Percentiles rank a stretch among this genome's conserved stretches.
Conservation (phyloP, 1,139 yeast genomes). For the Nakaseomyces nivariensis region DNA sequence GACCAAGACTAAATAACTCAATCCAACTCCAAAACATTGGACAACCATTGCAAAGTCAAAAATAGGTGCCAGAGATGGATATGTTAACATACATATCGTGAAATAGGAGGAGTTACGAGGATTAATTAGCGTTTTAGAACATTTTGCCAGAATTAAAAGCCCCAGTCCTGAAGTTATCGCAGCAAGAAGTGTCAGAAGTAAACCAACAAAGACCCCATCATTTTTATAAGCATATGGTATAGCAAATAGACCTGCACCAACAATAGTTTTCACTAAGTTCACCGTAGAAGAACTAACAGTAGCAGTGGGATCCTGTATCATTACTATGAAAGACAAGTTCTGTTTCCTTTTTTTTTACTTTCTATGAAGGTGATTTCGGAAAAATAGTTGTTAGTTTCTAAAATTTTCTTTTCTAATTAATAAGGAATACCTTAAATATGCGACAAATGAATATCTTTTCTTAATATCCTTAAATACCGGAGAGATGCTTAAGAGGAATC, state of each 20-base stretch:
- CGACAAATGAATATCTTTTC: no score
- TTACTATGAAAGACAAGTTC: background rate
- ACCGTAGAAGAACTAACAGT: slow-evolving; percentile 40
- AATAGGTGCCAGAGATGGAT: slow-evolving; percentile 70
- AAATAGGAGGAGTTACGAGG: slow-evolving; percentile 78
- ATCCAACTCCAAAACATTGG: slow-evolving; percentile 90
- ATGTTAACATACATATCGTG: slow-evolving; percentile 70
- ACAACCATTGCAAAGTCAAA: slow-evolving; percentile 84
- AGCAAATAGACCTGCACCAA: slow-evolving; percentile 90
- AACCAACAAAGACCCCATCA: slow-evolving; percentile 73
- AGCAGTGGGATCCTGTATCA: slow-evolving; percentile 17
- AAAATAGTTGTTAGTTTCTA: no score
- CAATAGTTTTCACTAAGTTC: slow-evolving; percentile 59
- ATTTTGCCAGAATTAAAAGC: slow-evolving; percentile 64
- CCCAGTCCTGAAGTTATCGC: slow-evolving; percentile 78
- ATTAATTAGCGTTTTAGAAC: slow-evolving; percentile 53
- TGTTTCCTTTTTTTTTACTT: no score
- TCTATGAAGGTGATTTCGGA: no score
- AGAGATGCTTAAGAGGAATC: no score
- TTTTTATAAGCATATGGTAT: slow-evolving; percentile 82
- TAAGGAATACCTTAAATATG: no score
- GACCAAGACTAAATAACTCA: slow-evolving; percentile 76
- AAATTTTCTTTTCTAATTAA: no score
- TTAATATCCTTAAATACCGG: no score
- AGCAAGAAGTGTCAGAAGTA: slow-evolving; percentile 54